A percentile compares a stretch with the other conserved stretches of the same genome.
Conservation (phyloP, 1,284 basidiomycete genomes). For the Rhodotorula sp. region DNA sequence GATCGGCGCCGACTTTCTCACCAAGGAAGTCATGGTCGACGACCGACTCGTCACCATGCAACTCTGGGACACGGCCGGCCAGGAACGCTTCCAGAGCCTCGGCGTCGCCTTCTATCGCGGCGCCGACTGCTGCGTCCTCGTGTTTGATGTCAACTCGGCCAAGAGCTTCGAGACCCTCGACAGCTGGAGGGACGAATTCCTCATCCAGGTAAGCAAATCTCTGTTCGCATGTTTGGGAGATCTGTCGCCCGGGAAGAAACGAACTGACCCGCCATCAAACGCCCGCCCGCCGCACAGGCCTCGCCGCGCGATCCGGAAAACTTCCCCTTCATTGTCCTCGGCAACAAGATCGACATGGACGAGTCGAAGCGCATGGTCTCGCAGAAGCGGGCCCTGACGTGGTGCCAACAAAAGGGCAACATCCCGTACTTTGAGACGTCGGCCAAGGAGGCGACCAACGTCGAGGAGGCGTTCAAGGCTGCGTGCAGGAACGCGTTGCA, state of each 20-base stretch:
- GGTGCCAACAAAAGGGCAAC: constrained; percentile 99
- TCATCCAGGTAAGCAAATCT: constrained; percentile 62
- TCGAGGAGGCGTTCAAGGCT: constrained; percentile 99
- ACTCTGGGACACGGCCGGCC: constrained; percentile 99
- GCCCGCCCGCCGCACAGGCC: constrained; percentile 57
- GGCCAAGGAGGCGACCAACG: constrained; percentile 99
- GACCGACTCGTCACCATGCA: constrained; percentile 97
- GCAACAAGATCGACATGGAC: constrained; percentile 99
- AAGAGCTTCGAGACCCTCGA: constrained; percentile 98
- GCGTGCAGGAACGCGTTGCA: constrained; percentile 97
- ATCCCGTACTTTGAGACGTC: constrained; percentile 99
- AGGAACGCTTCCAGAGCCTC: constrained; percentile 98
- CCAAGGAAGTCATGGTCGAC: constrained; percentile 98
- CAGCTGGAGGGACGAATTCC: constrained; percentile 95
- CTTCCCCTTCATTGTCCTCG: constrained; percentile 97
- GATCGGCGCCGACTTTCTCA: constrained; percentile 61
- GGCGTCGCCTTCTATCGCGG: constrained; percentile 99
- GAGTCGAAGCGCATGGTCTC: constrained; percentile 98
- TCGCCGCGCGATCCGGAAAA: constrained; percentile 98
- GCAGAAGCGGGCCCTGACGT: constrained; percentile 99
- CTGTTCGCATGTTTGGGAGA: background rate
- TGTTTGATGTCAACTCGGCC: constrained; percentile 97
- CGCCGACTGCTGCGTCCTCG: constrained; percentile 97
- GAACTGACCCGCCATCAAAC: background rate
- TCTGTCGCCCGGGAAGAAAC: background rate